phyloP scores from a whole-genome alignment of 805 yeast species.

The Hanseniaspora mollemarum region DNA sequence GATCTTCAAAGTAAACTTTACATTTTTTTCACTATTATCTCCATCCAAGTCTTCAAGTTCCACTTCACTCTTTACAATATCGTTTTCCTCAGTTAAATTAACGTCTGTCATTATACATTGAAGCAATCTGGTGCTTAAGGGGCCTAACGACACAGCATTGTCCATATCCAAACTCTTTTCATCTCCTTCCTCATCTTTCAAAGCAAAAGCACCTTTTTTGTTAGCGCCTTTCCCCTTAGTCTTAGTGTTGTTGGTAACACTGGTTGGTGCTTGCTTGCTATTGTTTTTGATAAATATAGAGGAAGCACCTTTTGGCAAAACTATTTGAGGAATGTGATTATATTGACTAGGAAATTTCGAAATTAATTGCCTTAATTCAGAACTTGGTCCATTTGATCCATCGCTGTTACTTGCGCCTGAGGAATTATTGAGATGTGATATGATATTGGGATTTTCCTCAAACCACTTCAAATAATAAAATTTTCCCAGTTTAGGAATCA shows the following conservation, averaged over 20 bases:
- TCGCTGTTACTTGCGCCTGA: background rate
- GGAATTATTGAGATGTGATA: slow-evolving; percentile 19
- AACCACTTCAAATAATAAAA: slow-evolving; percentile 76
- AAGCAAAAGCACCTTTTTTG: background rate
- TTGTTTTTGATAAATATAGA: background rate
- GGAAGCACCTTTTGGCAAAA: slow-evolving; percentile 10
- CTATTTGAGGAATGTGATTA: slow-evolving; percentile 21
- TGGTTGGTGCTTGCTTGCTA: background rate
- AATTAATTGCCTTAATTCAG: background rate
- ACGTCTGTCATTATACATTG: slow-evolving; percentile 10
- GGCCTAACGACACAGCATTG: slow-evolving; percentile 10
- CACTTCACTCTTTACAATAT: slow-evolving; percentile 2
- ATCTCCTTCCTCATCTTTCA: background rate
- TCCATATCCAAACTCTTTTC: slow-evolving; percentile 12
- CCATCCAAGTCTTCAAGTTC: background rate
- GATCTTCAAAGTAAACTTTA: background rate
- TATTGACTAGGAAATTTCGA: slow-evolving; percentile 5
- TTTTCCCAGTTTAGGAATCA: slow-evolving; percentile 78
- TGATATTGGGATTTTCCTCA: slow-evolving; percentile 47
- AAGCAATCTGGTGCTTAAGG: slow-evolving; percentile 12
- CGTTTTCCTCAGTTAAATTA: slow-evolving; percentile 21
- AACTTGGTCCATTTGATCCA: background rate
- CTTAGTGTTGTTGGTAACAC: background rate
- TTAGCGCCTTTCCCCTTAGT: background rate
- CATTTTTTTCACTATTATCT: background rate